Evolutionary conservation across 495 filamentous ascomycete species (phyloP).

Genomic region (Tetracladium setigerum): DNA sequence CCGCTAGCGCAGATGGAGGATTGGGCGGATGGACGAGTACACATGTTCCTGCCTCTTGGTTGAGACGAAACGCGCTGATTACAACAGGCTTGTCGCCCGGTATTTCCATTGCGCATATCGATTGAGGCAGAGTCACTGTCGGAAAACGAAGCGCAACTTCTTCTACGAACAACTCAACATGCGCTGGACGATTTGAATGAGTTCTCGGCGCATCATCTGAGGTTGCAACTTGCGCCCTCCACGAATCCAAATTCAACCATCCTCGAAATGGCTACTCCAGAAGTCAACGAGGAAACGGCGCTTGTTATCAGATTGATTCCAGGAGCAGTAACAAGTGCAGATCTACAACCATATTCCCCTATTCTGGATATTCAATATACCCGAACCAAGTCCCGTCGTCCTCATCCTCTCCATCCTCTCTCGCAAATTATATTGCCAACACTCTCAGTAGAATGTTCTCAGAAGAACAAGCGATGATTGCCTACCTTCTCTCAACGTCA

Average conservation of each 20-base stretch:
- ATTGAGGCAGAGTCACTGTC: conserved; percentile 60
- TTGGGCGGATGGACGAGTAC: conserved; percentile 89
- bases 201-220: conserved; percentile 83
- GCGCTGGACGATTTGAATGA: conserved; percentile 85
- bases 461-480: conserved; percentile 85
- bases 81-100: conserved; percentile 70
- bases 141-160: conserved; percentile 61
- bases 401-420: conserved; percentile 59
- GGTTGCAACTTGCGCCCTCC: conserved; percentile 56
- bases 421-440: conserved; percentile 74
- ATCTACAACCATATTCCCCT: conserved; percentile 59
- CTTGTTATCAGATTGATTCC: conserved; percentile 63
- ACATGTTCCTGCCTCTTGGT: conserved; percentile 9
- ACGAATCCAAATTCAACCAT: conserved; percentile 11
- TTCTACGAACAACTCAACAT: conserved; percentile 80
- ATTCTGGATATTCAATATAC: conserved; percentile 76
- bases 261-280: conserved; percentile 8
- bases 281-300: conserved; percentile 36
- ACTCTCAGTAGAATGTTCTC: conserved; percentile 73
- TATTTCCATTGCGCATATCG: conserved; percentile 78
- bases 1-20: conserved; percentile 81
- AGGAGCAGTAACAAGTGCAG: conserved; percentile 52
- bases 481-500: conserved; percentile 64
- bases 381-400: conserved; percentile 63
- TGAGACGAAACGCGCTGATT: conserved; percentile 9